phyloP scores from a whole-genome alignment of 2,329 filamentous ascomycete genomes.

The Monilinia aucupariae region DNA sequence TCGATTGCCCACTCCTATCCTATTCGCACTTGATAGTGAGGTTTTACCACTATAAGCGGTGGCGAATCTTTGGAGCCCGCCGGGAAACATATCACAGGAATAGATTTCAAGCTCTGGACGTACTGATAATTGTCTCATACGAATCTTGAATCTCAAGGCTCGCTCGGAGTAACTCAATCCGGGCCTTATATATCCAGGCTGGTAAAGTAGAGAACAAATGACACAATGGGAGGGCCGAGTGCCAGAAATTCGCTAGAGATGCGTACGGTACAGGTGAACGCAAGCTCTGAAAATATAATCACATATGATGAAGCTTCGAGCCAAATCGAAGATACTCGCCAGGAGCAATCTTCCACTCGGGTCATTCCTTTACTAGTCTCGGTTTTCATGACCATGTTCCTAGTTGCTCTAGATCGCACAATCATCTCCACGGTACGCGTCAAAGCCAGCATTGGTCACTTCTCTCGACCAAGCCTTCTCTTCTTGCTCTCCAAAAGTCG shows the following conservation, averaged over 20 bases:
- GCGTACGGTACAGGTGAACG: neutral
- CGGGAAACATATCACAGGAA: too few relatives aligned
- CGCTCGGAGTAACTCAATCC: too few relatives aligned
- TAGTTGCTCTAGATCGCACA: constrained; percentile 17
- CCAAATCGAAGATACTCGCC: neutral
- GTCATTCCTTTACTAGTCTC: constrained; percentile 9
- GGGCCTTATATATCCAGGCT: too few relatives aligned
- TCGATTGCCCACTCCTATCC: too few relatives aligned
- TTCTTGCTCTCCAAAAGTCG: constrained; percentile 27
- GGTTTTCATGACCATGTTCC: constrained; percentile 19
- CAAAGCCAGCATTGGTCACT: neutral
- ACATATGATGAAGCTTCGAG: neutral
- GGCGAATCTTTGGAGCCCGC: too few relatives aligned
- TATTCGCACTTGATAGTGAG: too few relatives aligned
- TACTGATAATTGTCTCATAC: too few relatives aligned
- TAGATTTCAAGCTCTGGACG: too few relatives aligned
- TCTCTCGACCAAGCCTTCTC: constrained; percentile 33
- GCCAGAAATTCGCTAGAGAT: neutral
- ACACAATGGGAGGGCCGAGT: neutral
- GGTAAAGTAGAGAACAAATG: neutral
- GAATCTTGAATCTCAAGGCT: too few relatives aligned
- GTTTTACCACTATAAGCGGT: too few relatives aligned
- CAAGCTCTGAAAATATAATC: neutral
- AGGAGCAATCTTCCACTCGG: neutral
- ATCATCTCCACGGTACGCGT: neutral